Evolutionary conservation across 352 stramenopile genomes (phyloP), one percentile per base, ranked within the genome.

Genomic region (Phytophthora pistaciae): DNA sequence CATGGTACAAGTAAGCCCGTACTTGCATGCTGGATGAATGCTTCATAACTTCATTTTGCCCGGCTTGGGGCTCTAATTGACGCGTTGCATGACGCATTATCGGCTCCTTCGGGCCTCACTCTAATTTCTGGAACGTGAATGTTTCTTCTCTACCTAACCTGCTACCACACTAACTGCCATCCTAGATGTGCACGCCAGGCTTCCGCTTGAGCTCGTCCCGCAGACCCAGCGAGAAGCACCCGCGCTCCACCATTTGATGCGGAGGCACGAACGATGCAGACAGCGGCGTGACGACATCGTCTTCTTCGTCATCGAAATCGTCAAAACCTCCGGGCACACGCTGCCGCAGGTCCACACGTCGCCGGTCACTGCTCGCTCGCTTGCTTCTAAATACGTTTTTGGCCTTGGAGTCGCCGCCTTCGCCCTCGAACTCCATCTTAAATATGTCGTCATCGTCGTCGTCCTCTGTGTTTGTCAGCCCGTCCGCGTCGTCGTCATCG

Each of bases 141-240:
- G n/a, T 11, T 62, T 56, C 11, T 58, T 62, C 9, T 14, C 31
- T 70, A 57, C 29, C 64, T 73, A 57, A 38, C 64, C 56, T 70
- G 38, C 49, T 63, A 64, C 46, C n/a, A 65, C 69, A 64, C 44
- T 56, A 60, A 31, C 56, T 50, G 42, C 33, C 44, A 20, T n/a
- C 18, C 49, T 70, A 70, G n/a, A 58, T 66, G 56, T 53, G 70
- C 36, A 72, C 21, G 3, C 58, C 60, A 27, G 81, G 84, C 21
- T 86, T 84, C 7, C 82, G 83, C 71, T 94, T 94, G 60, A 94
- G 73, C 58, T 90, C 79, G 66, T 91, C 80, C 20, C 83, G 84
- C 18, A 94, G 70, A 10, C 87, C 87, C 14, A 92, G 76, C 13
- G 87, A 94, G 66, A 94, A 92, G 56, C 80, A 91, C 60, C 88